Evolutionary conservation across 306 rosid species (phyloP), one percentile per base, ranked within the genome.

Genomic region (Begonia masoniana): DNA sequence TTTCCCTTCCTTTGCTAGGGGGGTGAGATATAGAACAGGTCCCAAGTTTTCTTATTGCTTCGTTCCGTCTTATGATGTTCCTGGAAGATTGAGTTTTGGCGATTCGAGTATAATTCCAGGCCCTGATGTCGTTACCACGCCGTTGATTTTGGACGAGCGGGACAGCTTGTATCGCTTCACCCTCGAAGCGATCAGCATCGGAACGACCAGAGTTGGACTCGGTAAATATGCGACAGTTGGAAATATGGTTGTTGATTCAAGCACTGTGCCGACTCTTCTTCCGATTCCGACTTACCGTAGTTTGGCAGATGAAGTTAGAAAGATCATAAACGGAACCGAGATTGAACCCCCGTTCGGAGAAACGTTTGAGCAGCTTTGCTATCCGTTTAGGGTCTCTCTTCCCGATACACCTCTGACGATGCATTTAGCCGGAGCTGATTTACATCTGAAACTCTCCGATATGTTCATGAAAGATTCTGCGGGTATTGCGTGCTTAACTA

Each of bases 1-100:
- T 0, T 0, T 17, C 10, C 6, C 16, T 6, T 50, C 53, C 1
- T 17, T 50, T 4, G 10, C 10, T 5, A 0, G 3, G 0, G 26
- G 15, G 17, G 2, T 50, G 19, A 1, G 6, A 0, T 50, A 14
- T 19, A 3, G 1, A 11, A 49, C 19, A 3, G 15, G 19, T n/a
- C 4, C 4, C 9, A 15, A 15, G 53, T 50, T 50, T 50, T 50
- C 53, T 12, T 50, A 50, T 50, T 50, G 53, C 19, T 50, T 50
- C 4, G 10, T 10, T n/a, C 53, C 24, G 15, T 50, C 17, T 15
- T 9, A 3, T 50, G 24, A 50, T 43, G 17, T 50, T 12, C 21
- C 53, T 3, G 71, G 82, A 55, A 71, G 59, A 50, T 78, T 87
- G 14, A 78, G 14, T 15, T 87, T 83, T 10, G 94, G 89, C 10